A percentile compares a stretch with the other conserved stretches of the same genome.
phyloP scores from a whole-genome alignment of 2,329 filamentous ascomycete genomes.

The Hymenoscyphus infarciens region DNA sequence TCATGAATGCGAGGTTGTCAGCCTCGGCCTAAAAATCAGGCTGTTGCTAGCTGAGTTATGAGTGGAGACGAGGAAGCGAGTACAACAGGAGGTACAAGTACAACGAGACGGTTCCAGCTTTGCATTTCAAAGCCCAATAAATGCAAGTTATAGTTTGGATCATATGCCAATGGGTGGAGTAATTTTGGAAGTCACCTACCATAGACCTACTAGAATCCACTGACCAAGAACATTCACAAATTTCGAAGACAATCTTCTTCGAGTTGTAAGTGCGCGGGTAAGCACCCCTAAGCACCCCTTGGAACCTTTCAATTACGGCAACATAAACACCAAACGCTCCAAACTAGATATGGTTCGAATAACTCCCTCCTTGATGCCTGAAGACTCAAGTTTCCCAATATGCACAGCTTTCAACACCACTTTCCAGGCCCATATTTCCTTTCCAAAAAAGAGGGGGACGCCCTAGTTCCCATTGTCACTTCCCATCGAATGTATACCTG shows the following conservation, averaged over 20 bases:
- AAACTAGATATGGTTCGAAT: conserved; percentile 11
- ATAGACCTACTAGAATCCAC: neutral
- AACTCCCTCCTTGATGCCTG: conserved; percentile 15
- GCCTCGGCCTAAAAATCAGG: neutral
- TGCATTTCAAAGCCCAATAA: too few relatives aligned
- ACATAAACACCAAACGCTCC: conserved; percentile 1
- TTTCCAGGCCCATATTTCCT: neutral
- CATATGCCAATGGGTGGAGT: too few relatives aligned
- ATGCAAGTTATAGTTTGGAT: too few relatives aligned
- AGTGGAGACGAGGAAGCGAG: too few relatives aligned
- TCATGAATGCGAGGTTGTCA: neutral
- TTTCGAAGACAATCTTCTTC: neutral
- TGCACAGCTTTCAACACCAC: conserved; percentile 2
- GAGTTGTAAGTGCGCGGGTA: neutral
- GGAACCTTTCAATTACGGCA: neutral
- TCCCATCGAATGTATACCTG: neutral
- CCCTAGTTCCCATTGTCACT: neutral
- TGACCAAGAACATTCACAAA: neutral
- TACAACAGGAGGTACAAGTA: too few relatives aligned
- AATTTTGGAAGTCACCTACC: neutral
- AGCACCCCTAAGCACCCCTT: neutral
- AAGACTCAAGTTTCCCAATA: conserved; percentile 14
- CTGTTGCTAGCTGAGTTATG: too few relatives aligned
- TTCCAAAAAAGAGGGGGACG: neutral
- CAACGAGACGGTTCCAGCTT: too few relatives aligned